Conservation (phyloP, 768 basidiomycete genomes). For the Cantharellus anzutake region DNA sequence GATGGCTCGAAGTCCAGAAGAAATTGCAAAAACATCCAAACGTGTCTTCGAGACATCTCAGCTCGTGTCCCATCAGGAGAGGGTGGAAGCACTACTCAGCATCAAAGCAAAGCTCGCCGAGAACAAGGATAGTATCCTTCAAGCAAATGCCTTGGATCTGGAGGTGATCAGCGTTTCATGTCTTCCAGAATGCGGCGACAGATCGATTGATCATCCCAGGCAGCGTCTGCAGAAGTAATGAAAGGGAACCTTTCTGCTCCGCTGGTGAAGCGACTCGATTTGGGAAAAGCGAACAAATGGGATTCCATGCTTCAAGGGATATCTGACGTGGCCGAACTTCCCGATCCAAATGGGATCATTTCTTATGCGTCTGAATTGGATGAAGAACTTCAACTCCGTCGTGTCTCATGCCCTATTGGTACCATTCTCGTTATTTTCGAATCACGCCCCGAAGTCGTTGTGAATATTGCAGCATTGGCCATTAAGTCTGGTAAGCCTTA, state of each 20-base stretch:
- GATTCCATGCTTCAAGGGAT: slow-evolving; percentile 85
- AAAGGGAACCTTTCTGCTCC: slow-evolving; percentile 70
- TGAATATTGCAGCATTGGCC: slow-evolving; percentile 89
- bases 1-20: background rate
- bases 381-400: slow-evolving; percentile 71
- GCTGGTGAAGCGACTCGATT: slow-evolving; percentile 71
- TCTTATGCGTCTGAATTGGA: slow-evolving; percentile 84
- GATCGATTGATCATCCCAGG: slow-evolving; percentile 22
- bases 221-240: slow-evolving; percentile 58
- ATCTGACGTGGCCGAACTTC: slow-evolving; percentile 63
- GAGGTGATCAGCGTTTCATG: slow-evolving; percentile 22
- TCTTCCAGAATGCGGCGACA: background rate
- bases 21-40: slow-evolving; percentile 64
- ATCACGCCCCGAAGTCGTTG: slow-evolving; percentile 90
- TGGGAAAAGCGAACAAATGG: slow-evolving; percentile 71
- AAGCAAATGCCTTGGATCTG: slow-evolving; percentile 68
- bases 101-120: slow-evolving; percentile 49
- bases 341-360: slow-evolving; percentile 72
- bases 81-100: slow-evolving; percentile 48
- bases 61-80: slow-evolving; percentile 45
- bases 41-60: slow-evolving; percentile 76
- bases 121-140: slow-evolving; percentile 48
- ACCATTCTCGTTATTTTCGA: slow-evolving; percentile 95
- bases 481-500: slow-evolving; percentile 71
- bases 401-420: slow-evolving; percentile 91